Base-by-base conservation (phyloP, 2,329 filamentous ascomycete genomes). In the Ambrosiella xylebori region DNA sequence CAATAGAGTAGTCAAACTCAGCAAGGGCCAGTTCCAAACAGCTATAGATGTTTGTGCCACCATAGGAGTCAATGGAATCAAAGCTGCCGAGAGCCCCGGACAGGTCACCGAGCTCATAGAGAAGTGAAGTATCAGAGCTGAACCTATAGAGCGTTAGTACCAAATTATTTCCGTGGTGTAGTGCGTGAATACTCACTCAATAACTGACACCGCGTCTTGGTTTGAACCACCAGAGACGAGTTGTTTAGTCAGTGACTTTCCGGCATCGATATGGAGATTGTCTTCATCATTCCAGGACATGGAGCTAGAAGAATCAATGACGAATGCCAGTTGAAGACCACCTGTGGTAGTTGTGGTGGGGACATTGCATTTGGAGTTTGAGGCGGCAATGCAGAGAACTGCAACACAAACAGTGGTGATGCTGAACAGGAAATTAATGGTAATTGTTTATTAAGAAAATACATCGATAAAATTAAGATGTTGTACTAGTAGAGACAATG, bases 261-360 rank as follows among this genome's bases (percentile, higher is more conserved):
- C 62, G 37, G 63, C 63, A 6, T 52, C 44, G 17, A 63, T 59
- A 17, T 60, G 59, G 15, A 64, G 49, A 19, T 61, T 56, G 13
- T 54, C n/a, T 4, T 61, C 60, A 39, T 64, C 61, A n/a, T 62
- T 64, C 45, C 40, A 49, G 11, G 36, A 17, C 60, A 63, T 64
- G 36, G 63, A 64, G 13, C 63, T 62, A 11, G 63, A 64, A 9
- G 61, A 63, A 54, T 64, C 63, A 12, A 64, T 52, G 35, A 60
- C 63, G 39, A 64, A 60, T 50, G 59, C 61, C 8, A 64, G 53
- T 58, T 63, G 61, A 13, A 61, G 59, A 4, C 58, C 61, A 39
- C 62, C 61, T 17, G 56, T 60, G 53, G 59, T 61, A 59, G 59
- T 61, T 13, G 54, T 60, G 15, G 58, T 1, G 2, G 44, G 3